phyloP scores from a whole-genome alignment of 768 basidiomycete genomes.

The Tylopilus felleus region DNA sequence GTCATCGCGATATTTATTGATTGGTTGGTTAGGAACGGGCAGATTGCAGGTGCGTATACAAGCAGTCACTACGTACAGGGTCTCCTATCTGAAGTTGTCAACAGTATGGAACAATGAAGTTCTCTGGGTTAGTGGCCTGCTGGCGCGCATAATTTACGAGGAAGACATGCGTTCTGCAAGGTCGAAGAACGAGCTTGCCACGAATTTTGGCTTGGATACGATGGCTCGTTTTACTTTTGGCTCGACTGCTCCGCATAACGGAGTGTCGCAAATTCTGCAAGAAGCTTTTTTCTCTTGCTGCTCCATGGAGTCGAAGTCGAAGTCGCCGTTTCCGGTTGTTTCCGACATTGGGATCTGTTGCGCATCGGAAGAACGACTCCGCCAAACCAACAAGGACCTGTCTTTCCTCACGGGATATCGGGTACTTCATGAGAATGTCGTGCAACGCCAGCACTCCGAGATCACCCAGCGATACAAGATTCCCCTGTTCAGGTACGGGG shows the following conservation, averaged over 20 bases:
- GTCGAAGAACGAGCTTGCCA: not conserved
- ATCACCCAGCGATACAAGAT: conserved; percentile 10
- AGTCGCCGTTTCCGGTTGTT: conserved; percentile 13
- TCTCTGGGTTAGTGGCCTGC: conserved; percentile 74
- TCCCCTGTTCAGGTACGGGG: not conserved
- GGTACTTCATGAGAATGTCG: conserved; percentile 3
- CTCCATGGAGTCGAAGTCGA: not conserved
- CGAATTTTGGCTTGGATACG: conserved; percentile 53
- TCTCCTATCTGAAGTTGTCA: not conserved
- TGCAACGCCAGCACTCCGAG: not conserved
- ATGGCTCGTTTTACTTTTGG: conserved; percentile 79
- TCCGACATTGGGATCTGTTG: conserved; percentile 8
- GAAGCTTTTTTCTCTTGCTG: conserved; percentile 14
- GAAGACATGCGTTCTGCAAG: conserved; percentile 50
- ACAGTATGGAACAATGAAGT: conserved; percentile 90
- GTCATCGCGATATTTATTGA: conserved; percentile 1
- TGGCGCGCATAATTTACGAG: too few species aligned
- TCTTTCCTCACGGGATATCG: conserved; percentile 6
- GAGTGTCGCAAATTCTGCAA: conserved; percentile 13
- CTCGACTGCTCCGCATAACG: conserved; percentile 27
- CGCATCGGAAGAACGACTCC: conserved; percentile 1
- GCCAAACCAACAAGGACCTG: not conserved
- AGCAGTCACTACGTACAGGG: conserved; percentile 17
- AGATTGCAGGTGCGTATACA: too few species aligned
- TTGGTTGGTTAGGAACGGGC: conserved; percentile 59